Base-by-base conservation (phyloP, 2,329 filamentous ascomycete genomes). In the Rhynchosporium secalis region DNA sequence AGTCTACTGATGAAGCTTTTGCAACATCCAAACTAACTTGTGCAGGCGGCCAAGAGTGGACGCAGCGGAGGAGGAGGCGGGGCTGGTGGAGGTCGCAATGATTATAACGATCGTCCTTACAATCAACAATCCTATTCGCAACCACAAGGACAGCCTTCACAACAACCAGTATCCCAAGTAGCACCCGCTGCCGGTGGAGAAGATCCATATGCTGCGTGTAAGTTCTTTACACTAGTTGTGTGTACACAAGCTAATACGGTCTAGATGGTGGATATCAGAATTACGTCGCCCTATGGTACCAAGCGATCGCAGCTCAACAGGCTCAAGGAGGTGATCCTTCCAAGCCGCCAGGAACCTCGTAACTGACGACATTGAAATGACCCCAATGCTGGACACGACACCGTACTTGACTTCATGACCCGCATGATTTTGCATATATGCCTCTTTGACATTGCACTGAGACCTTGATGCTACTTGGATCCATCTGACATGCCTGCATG, bases 281-380 rank as follows among this genome's bases (percentile, higher is more conserved):
- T 69, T 95, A 94, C 74, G 77, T 92, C 63, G 85, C 88, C 46
- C 81, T 93, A 70, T 95, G 90, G 90, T 93, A 92, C 77, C 87
- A 90, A 72, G 89, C 89, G 54, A 74, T 84, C 81, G 56, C 78
- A 82, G 71, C 81, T 83, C 72, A 72, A 64, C 56, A 58, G n/a
- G 33, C 57, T 51, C 57, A 51, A 59, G 57, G 57, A 43, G 72
- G 73, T 58, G 76, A 78, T 48, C 64, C 72, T 57, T 73, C 74
- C 26, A 77, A 77, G 63, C 77, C 76, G 60, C 76, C 76, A 33
- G 76, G 76, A 65, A 74, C 75, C 54, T 77, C 72, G 67, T 72
- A 70, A 72, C 59, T 66, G 64, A 67, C 66, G 65, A 58, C 61
- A 56, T 36, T 59, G 46, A 48, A 28, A 58, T 68, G 63, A 67